Evolutionary conservation across 352 stramenopile genomes (phyloP).

Genomic region (Pythium guiyangense): DNA sequence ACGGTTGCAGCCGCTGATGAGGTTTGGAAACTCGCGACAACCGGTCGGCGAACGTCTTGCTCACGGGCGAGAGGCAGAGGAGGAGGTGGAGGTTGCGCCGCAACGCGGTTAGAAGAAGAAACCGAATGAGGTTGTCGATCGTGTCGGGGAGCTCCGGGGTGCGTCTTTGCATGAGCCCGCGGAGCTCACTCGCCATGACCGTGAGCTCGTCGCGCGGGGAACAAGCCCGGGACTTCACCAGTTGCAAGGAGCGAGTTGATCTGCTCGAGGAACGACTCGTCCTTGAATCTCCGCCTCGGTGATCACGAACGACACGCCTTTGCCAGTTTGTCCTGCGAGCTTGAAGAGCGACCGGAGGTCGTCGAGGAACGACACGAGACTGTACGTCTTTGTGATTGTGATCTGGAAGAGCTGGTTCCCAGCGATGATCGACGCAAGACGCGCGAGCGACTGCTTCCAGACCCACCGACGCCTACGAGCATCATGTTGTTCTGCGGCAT

Average conservation of each 20-base stretch:
- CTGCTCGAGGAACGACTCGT: slow-evolving; percentile 87
- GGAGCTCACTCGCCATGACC: slow-evolving; percentile 81
- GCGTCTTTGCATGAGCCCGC: slow-evolving; percentile 54
- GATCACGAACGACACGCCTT: slow-evolving; percentile 80
- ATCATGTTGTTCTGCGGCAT: slow-evolving; percentile 87
- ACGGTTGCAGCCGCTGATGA: slow-evolving; percentile 87
- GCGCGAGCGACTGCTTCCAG: slow-evolving; percentile 81
- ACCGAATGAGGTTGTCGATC: slow-evolving; percentile 75
- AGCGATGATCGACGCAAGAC: slow-evolving; percentile 74
- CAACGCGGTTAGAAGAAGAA: slow-evolving; percentile 87
- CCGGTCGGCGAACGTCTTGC: slow-evolving; percentile 63
- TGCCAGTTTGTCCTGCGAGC: slow-evolving; percentile 68
- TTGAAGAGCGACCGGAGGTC: slow-evolving; percentile 86
- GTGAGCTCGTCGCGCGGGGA: slow-evolving; percentile 87
- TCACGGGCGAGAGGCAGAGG: slow-evolving; percentile 87
- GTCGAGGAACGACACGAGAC: slow-evolving; percentile 78
- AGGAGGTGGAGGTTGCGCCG: slow-evolving; percentile 82
- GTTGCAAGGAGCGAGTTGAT: slow-evolving; percentile 87
- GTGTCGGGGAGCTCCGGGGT: slow-evolving; percentile 67
- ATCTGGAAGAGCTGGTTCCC: slow-evolving; percentile 84
- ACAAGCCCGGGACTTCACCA: slow-evolving; percentile 83
- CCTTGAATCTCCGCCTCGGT: slow-evolving; percentile 90
- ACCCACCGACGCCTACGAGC: slow-evolving; percentile 88
- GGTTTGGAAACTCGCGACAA: slow-evolving; percentile 86
- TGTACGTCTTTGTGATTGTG: slow-evolving; percentile 87